A percentile compares a stretch with the other conserved stretches of the same genome.
These are phyloP conservation scores for Xylaria intraflava DNA, from an alignment of 495 filamentous ascomycete genomes.

Conservation along the genomic window DNA sequence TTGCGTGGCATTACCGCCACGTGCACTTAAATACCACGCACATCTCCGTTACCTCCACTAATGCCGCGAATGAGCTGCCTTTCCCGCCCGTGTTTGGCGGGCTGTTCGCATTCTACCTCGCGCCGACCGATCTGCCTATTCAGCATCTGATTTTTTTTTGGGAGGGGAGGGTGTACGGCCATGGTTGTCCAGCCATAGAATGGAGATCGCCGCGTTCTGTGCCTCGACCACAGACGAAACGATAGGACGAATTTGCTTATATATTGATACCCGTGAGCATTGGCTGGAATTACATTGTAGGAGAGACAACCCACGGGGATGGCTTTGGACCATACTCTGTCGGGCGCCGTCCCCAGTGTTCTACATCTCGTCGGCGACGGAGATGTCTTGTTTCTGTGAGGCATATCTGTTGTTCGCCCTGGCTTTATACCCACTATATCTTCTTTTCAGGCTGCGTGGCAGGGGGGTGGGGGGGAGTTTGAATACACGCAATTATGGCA, in stretches of 20 bases:
- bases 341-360: background rate
- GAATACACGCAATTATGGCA: slow-evolving; percentile 12
- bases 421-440: slow-evolving; percentile 11
- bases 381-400: slow-evolving; percentile 7
- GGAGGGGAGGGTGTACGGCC: background rate
- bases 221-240: background rate
- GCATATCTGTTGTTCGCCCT: slow-evolving; percentile 9
- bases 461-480: slow-evolving; percentile 1
- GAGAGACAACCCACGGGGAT: background rate
- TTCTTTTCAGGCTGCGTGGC: slow-evolving; percentile 6
- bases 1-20: too few relatives aligned
- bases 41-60: slow-evolving; percentile 15
- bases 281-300: slow-evolving; percentile 3
- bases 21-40: slow-evolving; percentile 24
- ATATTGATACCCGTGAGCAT: background rate
- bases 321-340: background rate
- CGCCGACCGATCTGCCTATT: slow-evolving; percentile 4
- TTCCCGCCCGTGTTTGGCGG: background rate
- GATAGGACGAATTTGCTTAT: background rate
- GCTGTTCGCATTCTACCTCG: background rate
- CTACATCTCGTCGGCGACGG: background rate
- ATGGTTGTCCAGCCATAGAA: slow-evolving; percentile 10
- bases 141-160: background rate
- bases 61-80: background rate
- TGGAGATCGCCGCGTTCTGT: slow-evolving; percentile 1